Percentiles rank a stretch among this genome's conserved stretches.
Evolutionary conservation across 345 rosid species (phyloP).

Genomic region (Populus euphratica): DNA sequence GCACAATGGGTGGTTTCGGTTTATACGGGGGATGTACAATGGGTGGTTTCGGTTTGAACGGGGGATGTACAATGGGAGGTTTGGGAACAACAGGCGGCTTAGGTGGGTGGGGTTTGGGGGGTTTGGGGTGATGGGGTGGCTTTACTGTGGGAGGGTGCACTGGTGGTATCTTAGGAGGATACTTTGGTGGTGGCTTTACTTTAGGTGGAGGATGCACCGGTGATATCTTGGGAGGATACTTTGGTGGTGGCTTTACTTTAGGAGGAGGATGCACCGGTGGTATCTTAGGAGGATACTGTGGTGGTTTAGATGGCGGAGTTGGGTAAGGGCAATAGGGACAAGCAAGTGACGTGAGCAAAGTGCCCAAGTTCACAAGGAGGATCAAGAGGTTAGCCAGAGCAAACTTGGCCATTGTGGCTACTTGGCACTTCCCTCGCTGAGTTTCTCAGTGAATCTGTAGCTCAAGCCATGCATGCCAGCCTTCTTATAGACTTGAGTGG

Average conservation of each 20-base stretch:
- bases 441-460: not conserved
- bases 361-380: conserved; percentile 26
- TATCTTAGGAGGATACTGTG: conserved; percentile 21
- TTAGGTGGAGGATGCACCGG: conserved; percentile 23
- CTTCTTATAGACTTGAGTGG: not conserved
- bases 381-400: conserved; percentile 12
- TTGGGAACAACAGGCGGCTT: conserved; percentile 30
- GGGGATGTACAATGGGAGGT: conserved; percentile 5
- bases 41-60: conserved; percentile 18
- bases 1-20: conserved; percentile 17
- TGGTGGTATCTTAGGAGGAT: conserved; percentile 7
- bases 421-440: not conserved
- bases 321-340: conserved; percentile 48
- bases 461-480: not conserved
- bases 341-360: conserved; percentile 31
- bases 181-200: conserved; percentile 33
- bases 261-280: conserved; percentile 37
- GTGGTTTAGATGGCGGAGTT: conserved; percentile 23
- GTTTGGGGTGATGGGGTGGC: conserved; percentile 16
- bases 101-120: conserved; percentile 8
- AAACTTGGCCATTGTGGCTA: conserved; percentile 15
- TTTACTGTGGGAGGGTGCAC: conserved; percentile 15
- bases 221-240: not conserved
- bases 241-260: conserved; percentile 2
- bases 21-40: conserved; percentile 8